Evolutionary conservation across 2,329 filamentous ascomycete species (phyloP).

Genomic region (Diaporthe aspalathi): DNA sequence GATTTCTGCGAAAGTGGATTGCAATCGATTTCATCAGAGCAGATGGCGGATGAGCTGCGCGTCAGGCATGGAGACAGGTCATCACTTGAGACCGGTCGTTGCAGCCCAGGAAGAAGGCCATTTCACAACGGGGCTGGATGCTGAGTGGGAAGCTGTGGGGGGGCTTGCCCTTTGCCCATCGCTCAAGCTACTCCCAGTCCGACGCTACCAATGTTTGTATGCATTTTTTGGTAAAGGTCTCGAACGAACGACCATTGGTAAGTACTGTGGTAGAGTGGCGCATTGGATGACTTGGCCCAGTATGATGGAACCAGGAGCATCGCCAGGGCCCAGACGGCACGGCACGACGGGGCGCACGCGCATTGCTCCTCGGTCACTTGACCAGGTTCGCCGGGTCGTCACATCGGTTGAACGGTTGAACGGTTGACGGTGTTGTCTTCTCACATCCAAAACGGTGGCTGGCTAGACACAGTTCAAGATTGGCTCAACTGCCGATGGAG

Average conservation of each 20-base stretch:
- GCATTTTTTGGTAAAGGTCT: neutral
- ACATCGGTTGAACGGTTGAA: neutral
- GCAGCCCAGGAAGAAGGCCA: neutral
- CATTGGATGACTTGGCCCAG: neutral
- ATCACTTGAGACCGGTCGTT: neutral
- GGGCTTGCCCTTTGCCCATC: neutral
- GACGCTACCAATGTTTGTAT: neutral
- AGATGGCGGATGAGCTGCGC: neutral
- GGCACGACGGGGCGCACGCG: neutral
- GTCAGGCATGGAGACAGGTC: too few relatives aligned
- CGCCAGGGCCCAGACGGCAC: neutral
- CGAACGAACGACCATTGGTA: neutral
- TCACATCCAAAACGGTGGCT: neutral
- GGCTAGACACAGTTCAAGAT: neutral
- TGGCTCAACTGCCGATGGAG: conserved; percentile 17
- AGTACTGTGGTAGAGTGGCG: too few relatives aligned
- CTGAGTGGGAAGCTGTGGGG: neutral
- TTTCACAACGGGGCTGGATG: neutral
- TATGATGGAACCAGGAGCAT: neutral
- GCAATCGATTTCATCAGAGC: too few relatives aligned
- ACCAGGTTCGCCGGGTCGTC: neutral
- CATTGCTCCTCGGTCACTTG: conserved; percentile 21
- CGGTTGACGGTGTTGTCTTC: neutral
- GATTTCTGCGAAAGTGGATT: neutral
- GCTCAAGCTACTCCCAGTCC: neutral